Evolutionary conservation across 179 eudicot species (phyloP).

Genomic region (Spergularia azorica): DNA sequence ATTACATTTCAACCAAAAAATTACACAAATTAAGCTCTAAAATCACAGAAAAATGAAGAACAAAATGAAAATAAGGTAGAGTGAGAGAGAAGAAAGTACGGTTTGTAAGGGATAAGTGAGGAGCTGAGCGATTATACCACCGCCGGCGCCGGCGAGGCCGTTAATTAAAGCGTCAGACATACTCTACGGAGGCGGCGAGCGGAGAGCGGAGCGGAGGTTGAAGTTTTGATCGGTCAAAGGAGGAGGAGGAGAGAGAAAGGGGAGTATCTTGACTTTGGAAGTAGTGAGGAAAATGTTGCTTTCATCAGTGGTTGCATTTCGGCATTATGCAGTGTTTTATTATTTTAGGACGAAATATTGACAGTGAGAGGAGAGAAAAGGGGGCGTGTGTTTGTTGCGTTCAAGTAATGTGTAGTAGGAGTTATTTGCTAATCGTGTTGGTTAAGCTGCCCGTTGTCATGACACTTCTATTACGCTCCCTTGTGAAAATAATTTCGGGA

Average conservation of each 20-base stretch:
- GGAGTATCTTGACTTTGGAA: constrained; percentile 30
- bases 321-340: too few relatives aligned
- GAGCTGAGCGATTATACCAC: constrained; percentile 97
- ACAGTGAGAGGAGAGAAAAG: background rate
- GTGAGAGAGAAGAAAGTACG: constrained; percentile 31
- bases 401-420: background rate
- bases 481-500: too few relatives aligned
- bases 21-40: background rate
- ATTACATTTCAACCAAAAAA: background rate
- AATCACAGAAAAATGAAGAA: background rate
- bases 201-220: background rate
- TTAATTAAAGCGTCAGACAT: constrained; percentile 97
- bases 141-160: constrained; percentile 98
- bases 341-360: too few relatives aligned
- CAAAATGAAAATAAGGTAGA: background rate
- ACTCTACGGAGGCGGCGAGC: background rate
- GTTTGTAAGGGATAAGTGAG: constrained; percentile 94
- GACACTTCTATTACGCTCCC: too few relatives aligned
- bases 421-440: background rate
- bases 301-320: background rate
- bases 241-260: background rate
- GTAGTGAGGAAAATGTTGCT: background rate
- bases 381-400: constrained; percentile 26
- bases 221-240: background rate
- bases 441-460: background rate